Percentiles rank a stretch among this genome's conserved stretches.
Evolutionary conservation across 1,284 basidiomycete genomes (phyloP).

Genomic region (Mrakiaceae sp.): DNA sequence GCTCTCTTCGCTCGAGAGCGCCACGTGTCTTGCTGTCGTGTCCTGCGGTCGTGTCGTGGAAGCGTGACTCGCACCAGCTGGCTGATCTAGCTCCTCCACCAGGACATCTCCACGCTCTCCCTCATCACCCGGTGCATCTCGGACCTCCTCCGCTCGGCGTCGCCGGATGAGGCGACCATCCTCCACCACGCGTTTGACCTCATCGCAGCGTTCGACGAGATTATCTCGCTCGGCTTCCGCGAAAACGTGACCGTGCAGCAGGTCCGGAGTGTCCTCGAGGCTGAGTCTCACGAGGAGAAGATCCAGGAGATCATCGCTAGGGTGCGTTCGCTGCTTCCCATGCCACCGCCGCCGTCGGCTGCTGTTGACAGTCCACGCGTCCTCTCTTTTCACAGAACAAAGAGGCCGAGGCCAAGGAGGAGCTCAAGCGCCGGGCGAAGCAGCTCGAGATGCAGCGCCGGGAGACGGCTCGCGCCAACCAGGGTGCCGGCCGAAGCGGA

Average conservation of each 20-base stretch:
- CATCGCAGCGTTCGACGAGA: slow-evolving; percentile 92
- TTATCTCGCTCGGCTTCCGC: slow-evolving; percentile 85
- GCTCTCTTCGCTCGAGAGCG: no score
- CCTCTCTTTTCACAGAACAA: slow-evolving; percentile 57
- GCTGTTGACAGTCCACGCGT: background rate
- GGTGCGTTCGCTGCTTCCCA: slow-evolving; percentile 39
- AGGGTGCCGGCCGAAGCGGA: slow-evolving; percentile 37
- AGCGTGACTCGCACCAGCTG: background rate
- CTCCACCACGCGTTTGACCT: slow-evolving; percentile 87
- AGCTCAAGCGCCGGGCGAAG: slow-evolving; percentile 93
- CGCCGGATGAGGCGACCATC: slow-evolving; percentile 81
- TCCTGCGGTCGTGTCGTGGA: background rate
- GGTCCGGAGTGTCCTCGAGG: slow-evolving; percentile 85
- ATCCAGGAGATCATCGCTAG: slow-evolving; percentile 98
- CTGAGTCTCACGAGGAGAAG: slow-evolving; percentile 99
- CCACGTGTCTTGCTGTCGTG: no score
- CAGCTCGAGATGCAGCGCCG: slow-evolving; percentile 96
- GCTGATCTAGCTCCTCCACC: background rate
- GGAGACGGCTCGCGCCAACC: slow-evolving; percentile 69
- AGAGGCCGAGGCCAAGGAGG: slow-evolving; percentile 98
- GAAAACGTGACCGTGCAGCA: slow-evolving; percentile 88
- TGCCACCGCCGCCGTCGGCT: background rate
- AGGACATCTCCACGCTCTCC: slow-evolving; percentile 93
- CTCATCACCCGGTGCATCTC: slow-evolving; percentile 89
- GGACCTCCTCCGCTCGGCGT: slow-evolving; percentile 66